Conservation (phyloP, 352 stramenopile species). For the Pythium sukuiense region DNA sequence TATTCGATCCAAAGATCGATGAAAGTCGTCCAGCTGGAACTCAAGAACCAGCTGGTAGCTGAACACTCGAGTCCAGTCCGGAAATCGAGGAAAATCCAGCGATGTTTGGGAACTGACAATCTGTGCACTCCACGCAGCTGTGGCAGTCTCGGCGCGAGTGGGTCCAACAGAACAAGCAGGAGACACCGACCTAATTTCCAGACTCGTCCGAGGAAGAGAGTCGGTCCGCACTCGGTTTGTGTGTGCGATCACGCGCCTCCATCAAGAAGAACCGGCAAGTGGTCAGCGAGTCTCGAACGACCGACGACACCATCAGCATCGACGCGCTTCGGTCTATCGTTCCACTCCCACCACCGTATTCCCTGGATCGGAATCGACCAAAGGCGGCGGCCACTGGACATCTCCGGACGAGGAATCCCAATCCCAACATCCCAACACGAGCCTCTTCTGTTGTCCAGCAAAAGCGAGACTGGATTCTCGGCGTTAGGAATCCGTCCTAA, state of each 20-base stretch:
- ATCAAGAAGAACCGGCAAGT: slow-evolving; percentile 4
- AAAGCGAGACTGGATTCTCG: neutral
- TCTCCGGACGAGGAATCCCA: neutral
- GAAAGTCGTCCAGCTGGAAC: neutral
- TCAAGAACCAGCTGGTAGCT: slow-evolving; percentile 2
- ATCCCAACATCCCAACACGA: neutral
- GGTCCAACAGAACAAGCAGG: neutral
- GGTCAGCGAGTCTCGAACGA: neutral
- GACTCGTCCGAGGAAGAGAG: neutral
- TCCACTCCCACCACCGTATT: neutral
- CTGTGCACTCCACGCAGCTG: neutral
- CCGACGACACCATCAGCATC: neutral
- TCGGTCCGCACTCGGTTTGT: neutral
- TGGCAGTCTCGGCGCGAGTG: neutral
- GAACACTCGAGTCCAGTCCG: neutral
- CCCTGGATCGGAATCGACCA: neutral
- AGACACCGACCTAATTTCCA: neutral
- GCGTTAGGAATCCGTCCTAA: too few relatives aligned
- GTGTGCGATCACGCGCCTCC: slow-evolving; percentile 2
- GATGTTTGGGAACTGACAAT: neutral
- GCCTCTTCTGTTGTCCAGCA: neutral
- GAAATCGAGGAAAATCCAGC: neutral
- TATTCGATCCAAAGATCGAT: neutral
- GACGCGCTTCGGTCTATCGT: neutral
- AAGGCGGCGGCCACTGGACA: neutral